A percentile compares a stretch with the other conserved stretches of the same genome.
Conservation (phyloP, 352 stramenopile species). For the Phytophthora cactorum region DNA sequence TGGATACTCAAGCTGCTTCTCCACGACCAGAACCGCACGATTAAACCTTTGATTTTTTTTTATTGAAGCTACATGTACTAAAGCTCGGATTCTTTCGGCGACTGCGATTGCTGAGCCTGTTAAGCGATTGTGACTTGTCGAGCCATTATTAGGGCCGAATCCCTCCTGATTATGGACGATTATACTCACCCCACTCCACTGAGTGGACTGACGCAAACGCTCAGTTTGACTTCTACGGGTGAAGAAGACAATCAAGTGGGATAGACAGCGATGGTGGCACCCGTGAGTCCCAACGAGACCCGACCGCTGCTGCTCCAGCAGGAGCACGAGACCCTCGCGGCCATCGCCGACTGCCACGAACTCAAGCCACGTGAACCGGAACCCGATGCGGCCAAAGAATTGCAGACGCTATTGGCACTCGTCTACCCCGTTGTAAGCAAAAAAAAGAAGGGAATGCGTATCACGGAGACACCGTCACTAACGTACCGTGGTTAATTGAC, state of each 20-base stretch:
- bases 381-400: conserved; percentile 29
- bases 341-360: conserved; percentile 10
- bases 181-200: neutral
- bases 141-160: too few species aligned
- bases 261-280: conserved; percentile 5
- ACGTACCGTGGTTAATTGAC: neutral
- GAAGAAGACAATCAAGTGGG: neutral
- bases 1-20: too few species aligned
- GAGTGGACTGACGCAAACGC: conserved; percentile 1
- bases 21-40: too few species aligned
- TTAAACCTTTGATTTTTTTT: too few species aligned
- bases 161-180: too few species aligned
- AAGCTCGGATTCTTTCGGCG: neutral
- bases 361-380: conserved; percentile 23
- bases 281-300: conserved; percentile 4
- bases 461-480: neutral
- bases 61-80: neutral
- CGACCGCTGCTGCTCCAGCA: conserved; percentile 6
- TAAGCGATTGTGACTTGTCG: neutral
- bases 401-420: conserved; percentile 47
- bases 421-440: conserved; percentile 40
- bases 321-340: neutral
- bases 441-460: neutral
- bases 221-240: conserved; percentile 5
- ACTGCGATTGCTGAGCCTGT: neutral